Base-by-base conservation (phyloP, 495 filamentous ascomycete genomes). In the Cenococcum geophilum region DNA sequence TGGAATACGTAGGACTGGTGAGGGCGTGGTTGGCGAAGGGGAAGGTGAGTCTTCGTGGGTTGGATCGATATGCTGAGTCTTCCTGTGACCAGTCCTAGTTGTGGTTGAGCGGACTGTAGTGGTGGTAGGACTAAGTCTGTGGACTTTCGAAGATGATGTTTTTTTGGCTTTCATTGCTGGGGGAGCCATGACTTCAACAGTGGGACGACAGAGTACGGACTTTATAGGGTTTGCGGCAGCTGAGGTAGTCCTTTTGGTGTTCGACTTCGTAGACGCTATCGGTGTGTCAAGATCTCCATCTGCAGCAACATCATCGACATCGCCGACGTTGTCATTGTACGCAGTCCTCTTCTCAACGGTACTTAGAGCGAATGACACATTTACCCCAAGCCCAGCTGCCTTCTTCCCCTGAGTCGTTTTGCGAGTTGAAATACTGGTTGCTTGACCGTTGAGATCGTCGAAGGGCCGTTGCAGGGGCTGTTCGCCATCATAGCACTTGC, bases 211-310 rank as follows among this genome's bases (percentile, higher is more conserved):
- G 18, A 6, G 8, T 22, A 6, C n/a, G 10, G 9, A 9, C 45
- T 49, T 49, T 14, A 14, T 6, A 8, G 45, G 6, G 6, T 12
- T 22, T 49, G 10, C 5, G 16, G 18, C 22, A 8, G 45, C 14
- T n/a, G 18, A 8, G 18, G 18, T 8, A 49, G 5, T 32, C 14
- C 25, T 52, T 23, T 52, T 25, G 21, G 25, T 8, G 49, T 32
- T 52, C 9, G 22, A 52, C 22, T 16, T 52, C 0, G 49, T 27
- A 3, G 49, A 23, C 9, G 22, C 10, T 5, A 27, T 27, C 11
- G 49, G 49, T 16, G 49, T 23, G n/a, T 52, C 49, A 2, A 8
- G 14, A 52, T 52, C 49, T 16, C 23, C 49, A n/a, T 52, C 49
- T 22, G 21, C 49, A 45, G 40, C 40, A 14, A 14, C 40, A 16